Base-by-base conservation (phyloP, 1,284 basidiomycete genomes). In the Inonotus obliquus region DNA sequence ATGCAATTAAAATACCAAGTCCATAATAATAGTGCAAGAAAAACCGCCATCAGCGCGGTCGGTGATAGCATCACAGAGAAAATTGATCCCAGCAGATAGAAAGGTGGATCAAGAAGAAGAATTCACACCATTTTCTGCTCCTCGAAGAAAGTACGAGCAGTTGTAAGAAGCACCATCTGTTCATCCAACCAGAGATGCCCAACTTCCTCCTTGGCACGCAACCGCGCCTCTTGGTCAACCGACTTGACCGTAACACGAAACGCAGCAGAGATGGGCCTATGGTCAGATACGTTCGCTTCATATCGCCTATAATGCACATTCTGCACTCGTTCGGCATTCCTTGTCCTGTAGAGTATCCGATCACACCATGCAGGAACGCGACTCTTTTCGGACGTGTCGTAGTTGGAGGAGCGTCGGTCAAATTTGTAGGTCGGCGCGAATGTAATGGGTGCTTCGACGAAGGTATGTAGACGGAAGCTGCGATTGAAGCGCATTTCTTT, bases 341-440 rank as follows among this genome's bases (percentile, higher is more conserved):
- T 77, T 38, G 85, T 80, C n/a, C 86, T 83, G 84, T 90, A 97
- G 44, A 98, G 76, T 23, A 98, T 84, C 6, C 96, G 86, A 73
- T 99, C 96, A 74, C 96, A 99, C 94, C 96, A 98, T 0, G 96
- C 94, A 0, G 96, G 96, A 7, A 88, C 82, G 0, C 96, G 85
- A 23, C 84, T 82, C 73, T 98, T 98, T 70, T 94, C 92, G 1
- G 89, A 92, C 1, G 88, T 79, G 71, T 99, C 96, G 70, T 92
- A 99, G 63, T 86, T 82, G 69, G 83, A 73, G 5, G 91, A 87
- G 3, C 82, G 77, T 1, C 82, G 84, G 71, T 98, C 92, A 75
- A 97, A 98, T 75, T 98, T 98, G 85, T 98, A 99, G 19, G 96
- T 99, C 14, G 96, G 96, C 19, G 82, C 71, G 69, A 96, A 97